Evolutionary conservation across 306 rosid species (phyloP).

Genomic region (Begonia fuchsioides): DNA sequence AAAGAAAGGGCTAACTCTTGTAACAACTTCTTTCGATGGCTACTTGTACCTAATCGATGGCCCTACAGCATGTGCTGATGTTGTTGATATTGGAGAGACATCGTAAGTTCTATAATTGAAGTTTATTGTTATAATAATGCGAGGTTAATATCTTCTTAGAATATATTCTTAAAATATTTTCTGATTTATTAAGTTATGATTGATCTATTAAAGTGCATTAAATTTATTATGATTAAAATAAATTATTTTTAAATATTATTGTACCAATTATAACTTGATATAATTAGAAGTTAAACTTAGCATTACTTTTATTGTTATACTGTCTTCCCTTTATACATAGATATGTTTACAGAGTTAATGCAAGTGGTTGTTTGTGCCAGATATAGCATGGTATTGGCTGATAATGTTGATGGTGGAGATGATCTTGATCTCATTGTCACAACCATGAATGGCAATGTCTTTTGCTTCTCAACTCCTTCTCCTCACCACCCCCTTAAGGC

Average conservation of each 20-base stretch:
- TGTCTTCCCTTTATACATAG: conserved; percentile 4
- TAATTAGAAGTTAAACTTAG: too few relatives aligned
- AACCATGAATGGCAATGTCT: conserved; percentile 95
- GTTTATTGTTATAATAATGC: too few relatives aligned
- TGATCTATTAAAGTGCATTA: too few relatives aligned
- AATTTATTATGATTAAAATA: too few relatives aligned
- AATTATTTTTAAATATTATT: too few relatives aligned
- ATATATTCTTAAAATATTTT: too few relatives aligned
- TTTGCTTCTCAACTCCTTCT: conserved; percentile 90
- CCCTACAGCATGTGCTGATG: conserved; percentile 89
- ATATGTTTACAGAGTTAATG: not conserved
- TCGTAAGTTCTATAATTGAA: conserved; percentile 49
- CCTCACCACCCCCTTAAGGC: conserved; percentile 92
- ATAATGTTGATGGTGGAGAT: conserved; percentile 98
- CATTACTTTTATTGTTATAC: conserved; percentile 5
- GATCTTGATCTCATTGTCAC: conserved; percentile 91
- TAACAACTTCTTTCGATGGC: conserved; percentile 89
- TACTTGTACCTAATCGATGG: conserved; percentile 93
- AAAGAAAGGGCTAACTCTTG: conserved; percentile 76
- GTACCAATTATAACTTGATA: too few relatives aligned
- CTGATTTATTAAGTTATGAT: too few relatives aligned
- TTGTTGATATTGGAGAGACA: conserved; percentile 97
- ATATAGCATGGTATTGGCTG: conserved; percentile 97
- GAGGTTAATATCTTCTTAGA: too few relatives aligned
- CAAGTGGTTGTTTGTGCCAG: conserved; percentile 30